Evolutionary conservation across 2,329 filamentous ascomycete species (phyloP).

Genomic region (Orbilia blumenaviensis): DNA sequence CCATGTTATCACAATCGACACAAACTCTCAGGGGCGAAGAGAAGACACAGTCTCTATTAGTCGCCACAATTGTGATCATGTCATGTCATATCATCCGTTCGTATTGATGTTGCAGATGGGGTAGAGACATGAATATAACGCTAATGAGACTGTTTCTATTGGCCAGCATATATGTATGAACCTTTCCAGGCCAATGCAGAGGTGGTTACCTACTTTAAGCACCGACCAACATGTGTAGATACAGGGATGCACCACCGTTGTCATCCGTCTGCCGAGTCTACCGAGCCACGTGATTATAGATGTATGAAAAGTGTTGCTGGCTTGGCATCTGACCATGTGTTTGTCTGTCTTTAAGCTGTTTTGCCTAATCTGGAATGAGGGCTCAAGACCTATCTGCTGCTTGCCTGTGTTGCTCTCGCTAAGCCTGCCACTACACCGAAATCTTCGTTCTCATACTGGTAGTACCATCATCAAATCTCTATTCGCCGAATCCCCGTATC

Average conservation of each 20-base stretch:
- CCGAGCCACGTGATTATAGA: background rate
- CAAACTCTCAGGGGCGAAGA: too few relatives aligned
- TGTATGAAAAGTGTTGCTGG: background rate
- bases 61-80: too few relatives aligned
- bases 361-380: constrained; percentile 30
- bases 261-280: background rate
- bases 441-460: constrained; percentile 19
- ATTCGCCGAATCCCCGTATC: constrained; percentile 17
- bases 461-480: constrained; percentile 15
- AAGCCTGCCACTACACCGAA: constrained; percentile 35
- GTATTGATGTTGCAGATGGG: too few relatives aligned
- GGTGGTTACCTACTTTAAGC: too few relatives aligned
- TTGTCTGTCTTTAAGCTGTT: background rate
- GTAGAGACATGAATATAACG: too few relatives aligned
- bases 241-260: too few relatives aligned
- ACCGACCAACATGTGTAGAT: too few relatives aligned
- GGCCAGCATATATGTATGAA: too few relatives aligned
- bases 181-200: too few relatives aligned
- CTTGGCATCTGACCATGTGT: background rate
- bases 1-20: background rate
- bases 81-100: too few relatives aligned
- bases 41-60: too few relatives aligned
- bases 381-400: constrained; percentile 46
- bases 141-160: too few relatives aligned
- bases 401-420: constrained; percentile 30